phyloP scores from a whole-genome alignment of 805 yeast species.

The Yamadazyma takamatsuzukensis region DNA sequence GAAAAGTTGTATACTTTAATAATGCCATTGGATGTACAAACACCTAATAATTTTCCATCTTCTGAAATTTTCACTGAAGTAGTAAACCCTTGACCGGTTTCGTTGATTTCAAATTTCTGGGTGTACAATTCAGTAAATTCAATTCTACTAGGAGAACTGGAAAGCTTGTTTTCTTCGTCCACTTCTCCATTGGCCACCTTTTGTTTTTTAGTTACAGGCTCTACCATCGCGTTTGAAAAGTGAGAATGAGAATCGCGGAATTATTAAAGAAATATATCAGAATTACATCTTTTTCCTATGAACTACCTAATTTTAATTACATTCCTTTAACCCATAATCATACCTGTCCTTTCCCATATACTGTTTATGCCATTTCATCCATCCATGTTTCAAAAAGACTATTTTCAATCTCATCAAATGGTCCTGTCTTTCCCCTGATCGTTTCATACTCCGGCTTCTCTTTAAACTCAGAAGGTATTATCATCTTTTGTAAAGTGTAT shows the following conservation, averaged over 20 bases:
- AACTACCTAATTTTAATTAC: too few species aligned
- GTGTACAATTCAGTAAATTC: slow-evolving; percentile 5
- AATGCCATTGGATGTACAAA: slow-evolving; percentile 33
- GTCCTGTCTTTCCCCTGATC: slow-evolving; percentile 2
- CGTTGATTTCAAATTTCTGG: slow-evolving; percentile 1
- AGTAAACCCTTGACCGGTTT: slow-evolving; percentile 2
- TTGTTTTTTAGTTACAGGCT: slow-evolving; percentile 4
- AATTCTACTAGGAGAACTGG: too few species aligned
- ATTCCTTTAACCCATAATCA: too few species aligned
- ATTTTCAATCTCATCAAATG: slow-evolving; percentile 38
- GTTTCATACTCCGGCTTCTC: slow-evolving; percentile 4
- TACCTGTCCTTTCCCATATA: background rate
- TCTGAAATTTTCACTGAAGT: slow-evolving; percentile 52
- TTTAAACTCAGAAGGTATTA: slow-evolving; percentile 30
- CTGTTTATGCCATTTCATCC: slow-evolving; percentile 24
- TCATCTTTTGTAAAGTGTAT: slow-evolving; percentile 24
- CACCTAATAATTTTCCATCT: slow-evolving; percentile 54
- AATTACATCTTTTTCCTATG: too few species aligned
- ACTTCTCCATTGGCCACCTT: too few species aligned
- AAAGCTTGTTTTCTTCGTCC: too few species aligned
- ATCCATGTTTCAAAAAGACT: slow-evolving; percentile 41
- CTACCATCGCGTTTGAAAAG: slow-evolving; percentile 2
- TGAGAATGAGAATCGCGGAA: too few species aligned
- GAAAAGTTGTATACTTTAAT: slow-evolving; percentile 23
- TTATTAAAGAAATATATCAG: too few species aligned